Conservation (phyloP, 441 rosid genomes). For the Populus trichocarpa region DNA sequence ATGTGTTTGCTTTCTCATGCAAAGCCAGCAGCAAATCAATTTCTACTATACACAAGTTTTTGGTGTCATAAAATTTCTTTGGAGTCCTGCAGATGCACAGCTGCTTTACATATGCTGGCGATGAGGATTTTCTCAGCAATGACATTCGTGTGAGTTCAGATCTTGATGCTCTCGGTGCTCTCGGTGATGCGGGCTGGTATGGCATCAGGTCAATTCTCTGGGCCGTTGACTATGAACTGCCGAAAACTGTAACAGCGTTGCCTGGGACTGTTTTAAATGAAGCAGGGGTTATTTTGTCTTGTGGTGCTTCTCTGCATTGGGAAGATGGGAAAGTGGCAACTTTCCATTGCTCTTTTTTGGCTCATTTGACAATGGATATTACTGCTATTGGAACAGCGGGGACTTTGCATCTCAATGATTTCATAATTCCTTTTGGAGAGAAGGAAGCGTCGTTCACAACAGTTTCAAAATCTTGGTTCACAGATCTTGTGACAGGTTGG, state of each 20-base stretch:
- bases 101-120: slow-evolving; percentile 49
- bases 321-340: slow-evolving; percentile 55
- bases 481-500: slow-evolving; percentile 50
- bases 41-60: background rate
- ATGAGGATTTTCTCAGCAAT: slow-evolving; percentile 46
- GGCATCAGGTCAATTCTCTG: slow-evolving; percentile 52
- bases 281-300: slow-evolving; percentile 57
- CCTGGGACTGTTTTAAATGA: slow-evolving; percentile 48
- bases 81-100: slow-evolving; percentile 43
- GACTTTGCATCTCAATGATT: slow-evolving; percentile 54
- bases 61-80: background rate
- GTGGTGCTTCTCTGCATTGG: slow-evolving; percentile 68
- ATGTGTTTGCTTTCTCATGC: background rate
- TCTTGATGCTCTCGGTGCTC: slow-evolving; percentile 75
- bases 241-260: slow-evolving; percentile 50
- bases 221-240: slow-evolving; percentile 59
- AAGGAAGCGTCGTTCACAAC: slow-evolving; percentile 45
- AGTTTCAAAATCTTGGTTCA: slow-evolving; percentile 43
- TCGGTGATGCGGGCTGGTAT: slow-evolving; percentile 93
- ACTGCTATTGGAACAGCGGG: slow-evolving; percentile 64
- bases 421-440: slow-evolving; percentile 58
- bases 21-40: background rate
- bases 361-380: slow-evolving; percentile 63
- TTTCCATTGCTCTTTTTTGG: slow-evolving; percentile 66
- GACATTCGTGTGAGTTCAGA: slow-evolving; percentile 77